Percentiles rank a stretch among this genome's conserved stretches.
These are phyloP conservation scores for Claviceps pazoutovae DNA, from an alignment of 2,329 filamentous ascomycete species.

Conservation along the genomic window DNA sequence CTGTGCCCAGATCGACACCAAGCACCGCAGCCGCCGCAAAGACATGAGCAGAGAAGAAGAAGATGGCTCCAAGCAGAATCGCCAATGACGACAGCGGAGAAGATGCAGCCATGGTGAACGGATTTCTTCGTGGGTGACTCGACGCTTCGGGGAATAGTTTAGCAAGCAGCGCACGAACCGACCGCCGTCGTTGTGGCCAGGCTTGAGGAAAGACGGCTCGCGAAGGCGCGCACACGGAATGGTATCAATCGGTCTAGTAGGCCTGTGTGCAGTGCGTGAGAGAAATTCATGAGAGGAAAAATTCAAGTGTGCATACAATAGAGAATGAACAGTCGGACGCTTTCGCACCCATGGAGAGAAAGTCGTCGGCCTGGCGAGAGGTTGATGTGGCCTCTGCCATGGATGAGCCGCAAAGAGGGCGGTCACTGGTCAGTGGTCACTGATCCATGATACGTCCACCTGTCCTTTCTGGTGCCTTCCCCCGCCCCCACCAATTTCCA, in stretches of 20 bases:
- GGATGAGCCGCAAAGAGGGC: not conserved
- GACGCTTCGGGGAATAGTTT: slow-evolving; percentile 1
- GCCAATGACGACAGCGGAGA: slow-evolving; percentile 22
- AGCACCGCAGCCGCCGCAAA: slow-evolving; percentile 59
- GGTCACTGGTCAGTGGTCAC: no score
- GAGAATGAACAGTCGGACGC: not conserved
- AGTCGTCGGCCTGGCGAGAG: slow-evolving; percentile 7
- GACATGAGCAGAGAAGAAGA: slow-evolving; percentile 28
- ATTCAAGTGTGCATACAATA: not conserved
- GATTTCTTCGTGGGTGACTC: not conserved
- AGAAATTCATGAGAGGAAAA: not conserved
- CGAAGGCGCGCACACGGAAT: not conserved
- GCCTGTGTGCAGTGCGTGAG: not conserved
- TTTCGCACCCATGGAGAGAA: not conserved
- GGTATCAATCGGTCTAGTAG: not conserved
- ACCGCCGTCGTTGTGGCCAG: not conserved
- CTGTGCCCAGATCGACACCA: slow-evolving; percentile 86
- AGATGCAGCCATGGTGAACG: slow-evolving; percentile 18
- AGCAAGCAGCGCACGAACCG: not conserved
- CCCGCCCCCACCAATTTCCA: not conserved
- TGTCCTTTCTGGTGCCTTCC: not conserved
- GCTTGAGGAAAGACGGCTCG: not conserved
- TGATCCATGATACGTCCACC: slow-evolving; percentile 6
- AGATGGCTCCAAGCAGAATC: slow-evolving; percentile 24
- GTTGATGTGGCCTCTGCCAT: slow-evolving; percentile 22